Evolutionary conservation across 2,329 filamentous ascomycete genomes (phyloP), one percentile per base, ranked within the genome.

Genomic region (Penicillium palitans): DNA sequence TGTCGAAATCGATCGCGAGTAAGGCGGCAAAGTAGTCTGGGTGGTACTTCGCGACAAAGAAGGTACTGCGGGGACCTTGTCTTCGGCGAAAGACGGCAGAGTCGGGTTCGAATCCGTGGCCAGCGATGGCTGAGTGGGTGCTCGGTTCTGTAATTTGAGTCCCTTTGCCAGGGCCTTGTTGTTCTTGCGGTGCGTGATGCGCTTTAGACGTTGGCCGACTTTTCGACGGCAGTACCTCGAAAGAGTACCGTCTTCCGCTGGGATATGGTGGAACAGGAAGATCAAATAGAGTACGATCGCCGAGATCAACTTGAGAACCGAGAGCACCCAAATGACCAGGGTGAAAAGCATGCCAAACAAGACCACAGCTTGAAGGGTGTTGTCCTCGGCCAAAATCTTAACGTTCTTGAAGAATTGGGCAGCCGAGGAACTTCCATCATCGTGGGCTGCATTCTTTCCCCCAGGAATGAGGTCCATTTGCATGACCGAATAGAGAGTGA

Each of bases 331-430:
- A 66, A 98, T 86, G 55, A 97, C 73, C 24, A 96, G 75, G 4
- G 93, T 97, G 77, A 96, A 98, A 62, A 92, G 79, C 95, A 98
- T 98, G 75, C 91, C 88, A 40, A 87, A 90, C 52, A 98, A 81
- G 66, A 97, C 90, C 60, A 95, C 78, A 1, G 90, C 90, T 74
- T 96, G 91, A 63, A 88, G 86, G 61, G 86, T 87, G 73, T 96
- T 88, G 35, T 88, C 80, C 17, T 87, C 80, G 31, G 90, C 90
- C 35, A 98, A 83, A 10, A 83, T 78, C 66, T 85, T 83, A 64
- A 98, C 82, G 69, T 97, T 97, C 68, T 87, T 79, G 72, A 95
- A 96, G 76, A 98, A 96, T 61, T 89, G 87, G 19, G 84, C 77
- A 31, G 96, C 77, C 0, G 84, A 83, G 17, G 85, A 85, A 56